Base-by-base conservation (phyloP, 805 yeast genomes). In the Saccharomyces mikatae region DNA sequence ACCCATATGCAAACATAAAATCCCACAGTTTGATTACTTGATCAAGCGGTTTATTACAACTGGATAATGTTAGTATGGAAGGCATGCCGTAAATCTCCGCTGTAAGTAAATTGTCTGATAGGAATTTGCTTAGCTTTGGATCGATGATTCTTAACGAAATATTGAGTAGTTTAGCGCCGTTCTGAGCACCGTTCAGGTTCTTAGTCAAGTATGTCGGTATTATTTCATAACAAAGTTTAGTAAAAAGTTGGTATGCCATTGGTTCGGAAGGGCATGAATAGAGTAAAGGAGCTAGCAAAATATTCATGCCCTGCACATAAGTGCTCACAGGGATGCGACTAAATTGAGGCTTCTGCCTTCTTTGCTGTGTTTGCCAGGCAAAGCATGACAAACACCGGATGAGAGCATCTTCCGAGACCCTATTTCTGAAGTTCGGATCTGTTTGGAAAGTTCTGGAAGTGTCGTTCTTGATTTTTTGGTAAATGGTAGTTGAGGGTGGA, bases 251-350 rank as follows among this genome's bases (percentile, higher is more conserved):
- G 66, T 83, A 89, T 1, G 96, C 94, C 70, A 89, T 89, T 0
- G 96, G 90, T 66, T 90, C 97, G 36, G 89, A 81, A 46, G 84
- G 82, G 61, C 86, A 78, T 0, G 86, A 77, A 65, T 81, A 90
- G 17, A 89, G 78, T 53, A 90, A 80, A 1, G 97, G 96, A 0
- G 96, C 97, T 26, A 86, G 78, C 24, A 90, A 68, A 0, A 90
- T 89, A 66, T 90, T 90, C 86, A 91, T 82, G 1, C 97, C 97
- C 66, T 90, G 97, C n/a, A 90, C 96, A 64, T 89, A 89, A 0
- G 75, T 60, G 51, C 67, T 61, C 29, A 64, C 59, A 13, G 60
- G 55, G n/a, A 50, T 52, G 17, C 36, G 53, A 28, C 52, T 44
- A 32, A 51, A 21, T 4, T 10, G 32, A 6, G 32, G 32, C 6